These are phyloP conservation scores for Botrytis tulipae DNA, from an alignment of 2,329 filamentous ascomycete species.

Conservation along the genomic window DNA sequence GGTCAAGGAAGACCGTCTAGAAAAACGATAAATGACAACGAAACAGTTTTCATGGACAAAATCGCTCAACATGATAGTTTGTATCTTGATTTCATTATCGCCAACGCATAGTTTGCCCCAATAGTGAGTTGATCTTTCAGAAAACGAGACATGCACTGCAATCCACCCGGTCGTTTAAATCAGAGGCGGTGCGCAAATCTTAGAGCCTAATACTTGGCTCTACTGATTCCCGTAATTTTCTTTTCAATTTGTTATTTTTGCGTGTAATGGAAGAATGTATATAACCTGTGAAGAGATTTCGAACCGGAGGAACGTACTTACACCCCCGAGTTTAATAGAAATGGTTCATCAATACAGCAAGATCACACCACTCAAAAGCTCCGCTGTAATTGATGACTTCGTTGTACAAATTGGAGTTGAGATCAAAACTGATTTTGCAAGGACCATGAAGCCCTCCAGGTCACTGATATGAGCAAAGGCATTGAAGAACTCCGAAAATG, in stretches of 20 bases:
- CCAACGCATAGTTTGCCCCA: neutral
- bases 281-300: neutral
- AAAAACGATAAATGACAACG: neutral
- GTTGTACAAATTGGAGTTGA: neutral
- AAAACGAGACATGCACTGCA: neutral
- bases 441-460: neutral
- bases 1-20: neutral
- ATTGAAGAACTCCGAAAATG: neutral
- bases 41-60: neutral
- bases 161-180: neutral
- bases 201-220: neutral
- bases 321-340: neutral
- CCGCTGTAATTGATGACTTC: neutral
- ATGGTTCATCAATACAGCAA: neutral
- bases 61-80: neutral
- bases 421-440: neutral
- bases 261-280: neutral
- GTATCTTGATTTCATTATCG: neutral
- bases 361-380: neutral
- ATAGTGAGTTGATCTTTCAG: neutral
- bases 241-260: neutral
- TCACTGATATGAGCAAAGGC: neutral
- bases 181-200: neutral
- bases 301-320: neutral
- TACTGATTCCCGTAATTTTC: neutral